Conservation (phyloP, 345 rosid species). For the Lumnitzera racemosa region DNA sequence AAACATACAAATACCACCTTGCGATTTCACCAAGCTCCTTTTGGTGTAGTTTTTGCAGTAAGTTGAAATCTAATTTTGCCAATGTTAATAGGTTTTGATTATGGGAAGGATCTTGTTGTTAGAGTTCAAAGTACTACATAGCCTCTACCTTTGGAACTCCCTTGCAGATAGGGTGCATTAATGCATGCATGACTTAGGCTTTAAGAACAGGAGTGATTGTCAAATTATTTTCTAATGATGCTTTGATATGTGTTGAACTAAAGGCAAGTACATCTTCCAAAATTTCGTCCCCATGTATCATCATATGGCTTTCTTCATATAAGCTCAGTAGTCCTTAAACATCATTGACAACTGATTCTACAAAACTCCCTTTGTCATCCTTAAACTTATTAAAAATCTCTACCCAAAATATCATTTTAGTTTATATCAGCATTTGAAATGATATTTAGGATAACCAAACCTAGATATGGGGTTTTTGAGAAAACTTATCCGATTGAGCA, state of each 20-base stretch:
- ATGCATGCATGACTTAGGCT: slow-evolving; percentile 4
- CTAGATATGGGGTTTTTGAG: too few relatives aligned
- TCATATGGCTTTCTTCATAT: slow-evolving; percentile 31
- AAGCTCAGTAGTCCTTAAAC: slow-evolving; percentile 22
- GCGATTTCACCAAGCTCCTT: slow-evolving; percentile 14
- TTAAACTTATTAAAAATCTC: slow-evolving; percentile 24
- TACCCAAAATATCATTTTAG: background rate
- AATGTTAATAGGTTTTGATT: slow-evolving; percentile 12
- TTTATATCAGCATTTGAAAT: too few relatives aligned
- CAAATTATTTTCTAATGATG: slow-evolving; percentile 1
- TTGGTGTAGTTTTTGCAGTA: slow-evolving; percentile 13
- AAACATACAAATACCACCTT: slow-evolving; percentile 1
- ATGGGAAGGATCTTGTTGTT: slow-evolving; percentile 3
- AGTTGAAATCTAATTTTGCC: slow-evolving; percentile 32
- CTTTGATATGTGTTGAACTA: slow-evolving; percentile 13
- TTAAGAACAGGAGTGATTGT: background rate
- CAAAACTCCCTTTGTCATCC: slow-evolving; percentile 10
- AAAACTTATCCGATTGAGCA: too few relatives aligned
- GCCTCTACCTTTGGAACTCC: background rate
- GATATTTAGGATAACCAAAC: too few relatives aligned
- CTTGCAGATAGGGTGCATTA: background rate
- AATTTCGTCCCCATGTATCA: slow-evolving; percentile 20
- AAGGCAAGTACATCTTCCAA: slow-evolving; percentile 30
- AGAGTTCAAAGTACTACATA: slow-evolving; percentile 10
- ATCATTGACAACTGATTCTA: slow-evolving; percentile 1